phyloP scores from a whole-genome alignment of 208 protist species.

The Leishmania amazonensis region DNA sequence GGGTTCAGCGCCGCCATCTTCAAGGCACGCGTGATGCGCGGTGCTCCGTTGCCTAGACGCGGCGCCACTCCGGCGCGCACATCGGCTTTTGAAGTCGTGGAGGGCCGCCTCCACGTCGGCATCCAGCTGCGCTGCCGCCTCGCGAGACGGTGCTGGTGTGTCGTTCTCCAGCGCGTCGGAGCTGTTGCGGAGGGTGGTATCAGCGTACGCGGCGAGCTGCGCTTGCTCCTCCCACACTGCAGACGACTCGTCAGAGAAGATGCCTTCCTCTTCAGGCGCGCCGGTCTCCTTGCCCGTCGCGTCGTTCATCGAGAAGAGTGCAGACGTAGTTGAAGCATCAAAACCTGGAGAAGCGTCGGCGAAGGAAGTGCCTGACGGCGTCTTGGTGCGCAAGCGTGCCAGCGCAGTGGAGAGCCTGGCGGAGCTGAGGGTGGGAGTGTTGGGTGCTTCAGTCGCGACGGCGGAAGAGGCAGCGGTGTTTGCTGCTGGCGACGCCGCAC shows the following conservation, averaged over 20 bases:
- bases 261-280: background rate
- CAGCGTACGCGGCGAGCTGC: conserved; percentile 34
- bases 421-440: background rate
- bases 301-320: background rate
- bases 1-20: background rate
- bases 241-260: conserved; percentile 11
- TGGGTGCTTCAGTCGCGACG: background rate
- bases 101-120: conserved; percentile 34
- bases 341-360: background rate
- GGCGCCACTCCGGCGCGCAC: background rate
- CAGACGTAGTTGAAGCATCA: background rate
- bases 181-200: conserved; percentile 46
- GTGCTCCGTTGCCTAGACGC: background rate
- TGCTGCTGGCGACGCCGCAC: background rate
- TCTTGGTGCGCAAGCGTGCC: background rate
- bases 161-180: conserved; percentile 39
- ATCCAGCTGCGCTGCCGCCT: conserved; percentile 5
- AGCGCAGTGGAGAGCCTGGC: conserved; percentile 1
- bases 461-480: background rate
- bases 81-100: conserved; percentile 1
- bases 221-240: conserved; percentile 12
- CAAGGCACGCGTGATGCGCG: too few relatives aligned
- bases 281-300: background rate
- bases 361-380: background rate
- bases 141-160: background rate